A percentile compares a stretch with the other conserved stretches of the same genome.
These are phyloP conservation scores for Saccharomyces kudriavzevii DNA, from an alignment of 805 yeast species.

Conservation along the genomic window DNA sequence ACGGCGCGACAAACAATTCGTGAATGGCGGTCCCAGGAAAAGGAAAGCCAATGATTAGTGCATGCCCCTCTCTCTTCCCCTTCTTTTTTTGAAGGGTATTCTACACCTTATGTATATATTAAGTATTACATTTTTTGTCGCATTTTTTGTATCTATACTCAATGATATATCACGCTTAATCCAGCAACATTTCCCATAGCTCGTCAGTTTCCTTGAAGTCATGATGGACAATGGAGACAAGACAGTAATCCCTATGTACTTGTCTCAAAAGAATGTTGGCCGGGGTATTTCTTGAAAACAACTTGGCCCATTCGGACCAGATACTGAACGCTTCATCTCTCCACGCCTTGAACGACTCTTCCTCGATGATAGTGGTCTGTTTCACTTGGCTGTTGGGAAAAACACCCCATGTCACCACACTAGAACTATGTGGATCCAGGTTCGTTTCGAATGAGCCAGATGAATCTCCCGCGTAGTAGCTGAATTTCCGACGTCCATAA, in stretches of 20 bases:
- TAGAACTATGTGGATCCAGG: conserved; percentile 45
- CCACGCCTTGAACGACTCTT: conserved; percentile 93
- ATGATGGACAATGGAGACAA: conserved; percentile 84
- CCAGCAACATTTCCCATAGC: conserved; percentile 59
- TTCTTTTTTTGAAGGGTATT: not conserved
- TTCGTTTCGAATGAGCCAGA: conserved; percentile 54
- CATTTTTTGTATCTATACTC: not conserved
- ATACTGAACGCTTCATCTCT: conserved; percentile 88
- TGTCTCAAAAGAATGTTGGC: conserved; percentile 55
- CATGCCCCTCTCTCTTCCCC: not conserved
- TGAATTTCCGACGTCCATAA: conserved; percentile 39
- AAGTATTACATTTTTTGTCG: not conserved
- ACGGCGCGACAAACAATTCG: conserved; percentile 7
- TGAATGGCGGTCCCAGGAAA: not conserved
- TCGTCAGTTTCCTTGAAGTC: conserved; percentile 67
- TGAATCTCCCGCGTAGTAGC: conserved; percentile 69
- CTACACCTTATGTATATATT: not conserved
- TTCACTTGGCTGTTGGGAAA: conserved; percentile 84
- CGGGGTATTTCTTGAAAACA: conserved; percentile 49
- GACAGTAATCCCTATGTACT: conserved; percentile 54
- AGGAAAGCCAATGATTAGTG: not conserved
- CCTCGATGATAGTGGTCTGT: conserved; percentile 88
- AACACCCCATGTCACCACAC: conserved; percentile 96
- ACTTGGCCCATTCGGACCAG: conserved; percentile 85
- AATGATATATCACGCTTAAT: conserved; percentile 3